Base-by-base conservation (phyloP, 192 early-diverging fungal species). In the Ambispora gerdemannii region DNA sequence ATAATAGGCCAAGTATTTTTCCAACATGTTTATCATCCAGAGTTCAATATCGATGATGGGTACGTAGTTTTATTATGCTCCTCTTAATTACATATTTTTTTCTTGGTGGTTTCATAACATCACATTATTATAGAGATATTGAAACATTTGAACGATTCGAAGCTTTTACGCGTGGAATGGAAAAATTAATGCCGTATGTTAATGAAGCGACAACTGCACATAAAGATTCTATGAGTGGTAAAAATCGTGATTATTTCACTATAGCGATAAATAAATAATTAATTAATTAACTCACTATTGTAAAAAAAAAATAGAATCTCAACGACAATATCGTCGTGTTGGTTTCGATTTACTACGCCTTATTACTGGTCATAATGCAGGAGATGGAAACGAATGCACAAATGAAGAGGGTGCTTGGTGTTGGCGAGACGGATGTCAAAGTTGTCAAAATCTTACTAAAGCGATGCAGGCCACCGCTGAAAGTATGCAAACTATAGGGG, bases 31-130 rank as follows among this genome's bases (percentile, higher is more conserved):
- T 80, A 77, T 53, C 78, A 80, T 34, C 78, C 78, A 25, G 78
- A 80, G 33, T 80, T 75, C 53, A 80, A 80, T 53, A 71, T 80
- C 13, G 76, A 76, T 47, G 78, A 80, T 47, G 75, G 78, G 78
- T 79, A 79, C 22, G 60, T 34, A 0, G 0, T 43, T 33, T 3
- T 49, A 20, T 63, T 19, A n/a, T n/a, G n/a, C n/a, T n/a, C n/a
- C n/a, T n/a, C n/a, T n/a, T n/a, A n/a, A n/a, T n/a, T n/a, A 43
- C 6, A 43, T 43, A 10, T 43, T 43, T 43, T 43, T 43, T 6
- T 6, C 38, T 10, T 43, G 38, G 6, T 43, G 38, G 6, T 43
- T 10, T 43, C 15, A 10, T 43, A 43, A 43, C 38, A 10, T 15
- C 15, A 43, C 38, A 43, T 43, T 15, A 43, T 43, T 43, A 43